Evolutionary conservation across 2,329 filamentous ascomycete species (phyloP), one percentile per base, ranked within the genome.

Genomic region (Cytospora leucostoma): DNA sequence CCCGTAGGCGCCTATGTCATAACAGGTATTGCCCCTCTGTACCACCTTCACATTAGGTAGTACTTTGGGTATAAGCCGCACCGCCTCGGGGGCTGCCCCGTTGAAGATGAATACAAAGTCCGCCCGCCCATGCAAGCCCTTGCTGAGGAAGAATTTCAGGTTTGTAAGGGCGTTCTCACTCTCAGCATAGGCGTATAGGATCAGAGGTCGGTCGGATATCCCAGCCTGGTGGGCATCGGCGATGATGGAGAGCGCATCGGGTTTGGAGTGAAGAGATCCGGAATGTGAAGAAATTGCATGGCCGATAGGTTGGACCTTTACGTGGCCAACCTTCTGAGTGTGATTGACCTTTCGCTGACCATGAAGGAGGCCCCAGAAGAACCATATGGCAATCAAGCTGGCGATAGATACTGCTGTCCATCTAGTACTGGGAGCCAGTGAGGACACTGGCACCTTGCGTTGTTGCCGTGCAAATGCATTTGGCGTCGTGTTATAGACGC

Each of bases 91-190:
- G 13, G 71, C 73, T 55, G 70, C 66, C 15, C 74, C 74, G 32
- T 75, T 74, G 35, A 76, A 65, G 49, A 76, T 73, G 67, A 76
- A 75, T 56, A 76, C 66, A 59, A 76, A 76, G 58, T 76, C 74
- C 38, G 74, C 74, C 3, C 57, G 67, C 32, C 64, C 69, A 57
- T 76, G 73, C 1, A 76, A 67, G 10, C 72, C 74, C 47, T 75
- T 70, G 8, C 65, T 61, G 12, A 75, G 56, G 66, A 75, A 76
- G 66, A 73, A 75, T 13, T 69, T 37, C 17, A 75, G 59, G 63
- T 75, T 75, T 15, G 67, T 63, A 11, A 68, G 68, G 33, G 69
- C 69, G 27, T 64, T 64, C 1, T 68, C 68, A 10, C 72, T 72
- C 59, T 76, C 73, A 17, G 70, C 68, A 60, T 73, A 76, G 12